Evolutionary conservation across 768 basidiomycete genomes (phyloP).

Genomic region (Sporobolomyces pararoseus): DNA sequence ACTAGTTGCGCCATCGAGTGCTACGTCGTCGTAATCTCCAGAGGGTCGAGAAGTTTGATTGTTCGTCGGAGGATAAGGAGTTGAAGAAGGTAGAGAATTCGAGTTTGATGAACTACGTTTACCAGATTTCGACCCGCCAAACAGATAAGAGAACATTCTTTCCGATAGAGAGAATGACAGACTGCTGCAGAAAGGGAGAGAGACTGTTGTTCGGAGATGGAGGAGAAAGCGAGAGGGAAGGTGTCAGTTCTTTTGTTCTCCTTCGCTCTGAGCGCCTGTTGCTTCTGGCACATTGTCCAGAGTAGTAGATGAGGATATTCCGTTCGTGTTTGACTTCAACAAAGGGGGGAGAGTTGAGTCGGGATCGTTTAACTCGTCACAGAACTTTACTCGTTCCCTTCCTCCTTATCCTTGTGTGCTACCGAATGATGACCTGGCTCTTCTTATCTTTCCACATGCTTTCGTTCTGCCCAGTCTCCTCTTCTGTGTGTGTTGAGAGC

Average conservation of each 20-base stretch:
- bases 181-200: not conserved
- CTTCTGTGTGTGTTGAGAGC: too few relatives aligned
- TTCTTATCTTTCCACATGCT: too few relatives aligned
- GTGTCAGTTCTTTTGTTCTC: too few relatives aligned
- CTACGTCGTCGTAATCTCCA: slow-evolving; percentile 31
- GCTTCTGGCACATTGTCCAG: too few relatives aligned
- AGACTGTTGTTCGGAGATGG: not conserved
- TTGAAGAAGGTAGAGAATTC: not conserved
- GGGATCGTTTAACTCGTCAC: not conserved
- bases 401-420: too few relatives aligned
- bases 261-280: too few relatives aligned
- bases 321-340: too few relatives aligned
- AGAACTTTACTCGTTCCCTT: not conserved
- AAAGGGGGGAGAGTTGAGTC: not conserved
- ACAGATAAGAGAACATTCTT: slow-evolving; percentile 16
- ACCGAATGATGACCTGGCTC: too few relatives aligned
- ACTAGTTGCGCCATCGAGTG: slow-evolving; percentile 14
- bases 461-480: too few relatives aligned
- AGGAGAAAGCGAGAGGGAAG: not conserved
- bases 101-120: not conserved
- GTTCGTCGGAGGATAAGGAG: not conserved
- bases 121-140: not conserved
- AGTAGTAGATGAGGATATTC: too few relatives aligned
- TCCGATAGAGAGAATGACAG: too few relatives aligned
- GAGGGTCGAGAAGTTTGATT: not conserved